These are phyloP conservation scores for Liriodendron chinense DNA, from an alignment of 164 flowering plant genomes.

Conservation along the genomic window DNA sequence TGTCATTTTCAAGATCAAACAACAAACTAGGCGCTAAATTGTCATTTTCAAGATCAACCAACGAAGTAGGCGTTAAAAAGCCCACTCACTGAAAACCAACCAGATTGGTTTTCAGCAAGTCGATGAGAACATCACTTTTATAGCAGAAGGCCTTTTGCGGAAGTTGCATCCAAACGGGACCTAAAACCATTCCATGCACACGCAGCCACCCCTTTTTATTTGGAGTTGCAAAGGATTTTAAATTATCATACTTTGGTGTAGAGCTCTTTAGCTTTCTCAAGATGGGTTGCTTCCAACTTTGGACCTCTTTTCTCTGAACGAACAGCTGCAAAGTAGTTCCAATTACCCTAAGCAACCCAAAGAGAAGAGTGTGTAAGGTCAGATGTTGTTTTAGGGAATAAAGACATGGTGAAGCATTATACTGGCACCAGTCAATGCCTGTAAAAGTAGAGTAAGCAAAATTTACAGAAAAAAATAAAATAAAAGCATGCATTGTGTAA, in stretches of 20 bases:
- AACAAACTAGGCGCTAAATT: too few relatives aligned
- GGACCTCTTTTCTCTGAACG: constrained; percentile 87
- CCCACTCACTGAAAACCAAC: too few relatives aligned
- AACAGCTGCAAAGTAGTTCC: constrained; percentile 96
- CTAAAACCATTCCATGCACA: too few relatives aligned
- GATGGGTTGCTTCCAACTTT: constrained; percentile 95
- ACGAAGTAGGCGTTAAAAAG: too few relatives aligned
- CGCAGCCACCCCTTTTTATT: too few relatives aligned
- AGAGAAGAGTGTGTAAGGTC: constrained; percentile 3
- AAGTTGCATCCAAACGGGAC: too few relatives aligned
- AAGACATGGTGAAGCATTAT: neutral
- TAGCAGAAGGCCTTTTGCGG: too few relatives aligned
- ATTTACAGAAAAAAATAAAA: too few relatives aligned
- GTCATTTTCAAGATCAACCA: too few relatives aligned
- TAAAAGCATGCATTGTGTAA: neutral
- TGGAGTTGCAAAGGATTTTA: neutral
- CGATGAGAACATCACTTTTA: too few relatives aligned
- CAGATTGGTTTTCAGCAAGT: too few relatives aligned
- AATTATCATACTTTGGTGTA: constrained; percentile 58
- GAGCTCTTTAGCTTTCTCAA: constrained; percentile 95
- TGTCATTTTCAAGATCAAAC: too few relatives aligned
- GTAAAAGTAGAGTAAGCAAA: neutral
- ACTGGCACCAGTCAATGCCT: neutral
- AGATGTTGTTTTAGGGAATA: neutral
- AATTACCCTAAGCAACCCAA: constrained; percentile 69